phyloP scores from a whole-genome alignment of 495 filamentous ascomycete species.

The Cercophora sp. region DNA sequence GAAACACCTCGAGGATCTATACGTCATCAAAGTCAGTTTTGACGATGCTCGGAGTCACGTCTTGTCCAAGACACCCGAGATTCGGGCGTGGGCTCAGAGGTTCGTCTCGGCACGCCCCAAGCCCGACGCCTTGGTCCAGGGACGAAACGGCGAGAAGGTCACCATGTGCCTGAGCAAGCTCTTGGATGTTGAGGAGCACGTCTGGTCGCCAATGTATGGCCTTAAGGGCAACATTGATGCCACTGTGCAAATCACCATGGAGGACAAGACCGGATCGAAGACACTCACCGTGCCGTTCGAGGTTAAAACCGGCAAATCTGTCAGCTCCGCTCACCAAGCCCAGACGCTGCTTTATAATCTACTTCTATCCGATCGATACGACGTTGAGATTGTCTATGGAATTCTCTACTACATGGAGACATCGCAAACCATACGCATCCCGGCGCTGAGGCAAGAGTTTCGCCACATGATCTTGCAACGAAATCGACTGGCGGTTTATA shows the following conservation, averaged over 20 bases:
- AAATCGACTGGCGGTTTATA: slow-evolving; percentile 81
- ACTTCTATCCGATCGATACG: slow-evolving; percentile 89
- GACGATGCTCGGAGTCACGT: slow-evolving; percentile 70
- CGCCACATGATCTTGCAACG: slow-evolving; percentile 94
- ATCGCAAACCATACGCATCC: slow-evolving; percentile 78
- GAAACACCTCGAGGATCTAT: slow-evolving; percentile 79
- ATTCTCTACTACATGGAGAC: slow-evolving; percentile 93
- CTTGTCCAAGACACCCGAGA: slow-evolving; percentile 68
- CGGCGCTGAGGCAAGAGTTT: slow-evolving; percentile 77
- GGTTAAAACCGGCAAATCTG: slow-evolving; percentile 85
- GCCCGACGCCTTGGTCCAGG: slow-evolving; percentile 70
- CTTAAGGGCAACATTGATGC: slow-evolving; percentile 97
- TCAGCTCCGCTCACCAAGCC: slow-evolving; percentile 74
- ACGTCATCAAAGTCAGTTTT: slow-evolving; percentile 72
- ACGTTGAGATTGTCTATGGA: slow-evolving; percentile 82
- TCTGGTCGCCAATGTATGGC: slow-evolving; percentile 96
- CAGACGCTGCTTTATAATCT: slow-evolving; percentile 95
- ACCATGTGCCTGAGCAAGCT: slow-evolving; percentile 86
- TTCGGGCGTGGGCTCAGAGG: slow-evolving; percentile 75
- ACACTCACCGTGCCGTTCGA: slow-evolving; percentile 87
- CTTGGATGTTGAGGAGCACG: slow-evolving; percentile 92
- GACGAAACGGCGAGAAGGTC: slow-evolving; percentile 65
- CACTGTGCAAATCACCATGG: slow-evolving; percentile 86
- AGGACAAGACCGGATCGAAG: slow-evolving; percentile 56
- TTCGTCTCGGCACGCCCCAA: slow-evolving; percentile 72